Evolutionary conservation across 768 basidiomycete species (phyloP).

Genomic region (Gloeophyllum trabeum): DNA sequence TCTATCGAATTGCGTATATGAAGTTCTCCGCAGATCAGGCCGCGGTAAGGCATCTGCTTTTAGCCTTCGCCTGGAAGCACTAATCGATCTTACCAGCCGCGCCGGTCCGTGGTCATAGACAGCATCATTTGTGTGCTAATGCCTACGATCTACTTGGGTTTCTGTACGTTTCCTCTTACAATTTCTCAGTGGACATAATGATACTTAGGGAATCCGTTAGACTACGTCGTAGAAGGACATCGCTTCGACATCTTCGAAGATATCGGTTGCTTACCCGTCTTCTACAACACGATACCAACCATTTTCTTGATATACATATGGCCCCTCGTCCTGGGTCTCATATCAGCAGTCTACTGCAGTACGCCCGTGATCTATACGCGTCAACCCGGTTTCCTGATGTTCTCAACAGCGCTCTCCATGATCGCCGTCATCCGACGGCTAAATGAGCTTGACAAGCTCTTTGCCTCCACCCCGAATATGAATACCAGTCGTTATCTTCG

Average conservation of each 20-base stretch:
- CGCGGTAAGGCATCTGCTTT: too few relatives aligned
- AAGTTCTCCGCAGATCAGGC: too few relatives aligned
- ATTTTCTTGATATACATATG: slow-evolving; percentile 23
- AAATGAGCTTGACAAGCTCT: slow-evolving; percentile 24
- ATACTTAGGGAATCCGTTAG: background rate
- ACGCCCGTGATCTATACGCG: slow-evolving; percentile 7
- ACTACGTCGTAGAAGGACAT: slow-evolving; percentile 4
- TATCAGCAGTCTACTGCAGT: slow-evolving; percentile 26
- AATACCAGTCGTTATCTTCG: slow-evolving; percentile 6
- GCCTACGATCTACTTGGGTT: slow-evolving; percentile 22
- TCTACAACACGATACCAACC: slow-evolving; percentile 22
- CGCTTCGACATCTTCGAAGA: slow-evolving; percentile 38
- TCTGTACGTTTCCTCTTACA: slow-evolving; percentile 13
- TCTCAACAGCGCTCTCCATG: too few relatives aligned
- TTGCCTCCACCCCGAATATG: slow-evolving; percentile 16
- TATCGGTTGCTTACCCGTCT: slow-evolving; percentile 32
- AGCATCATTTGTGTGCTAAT: slow-evolving; percentile 23
- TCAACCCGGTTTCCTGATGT: slow-evolving; percentile 29
- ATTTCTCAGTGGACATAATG: background rate
- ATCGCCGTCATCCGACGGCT: too few relatives aligned
- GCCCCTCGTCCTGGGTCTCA: slow-evolving; percentile 28
- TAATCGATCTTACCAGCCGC: slow-evolving; percentile 14
- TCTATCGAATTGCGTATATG: slow-evolving; percentile 21
- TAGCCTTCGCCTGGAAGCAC: slow-evolving; percentile 1
- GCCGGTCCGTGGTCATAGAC: slow-evolving; percentile 21